Evolutionary conservation across 352 stramenopile species (phyloP), one percentile per base, ranked within the genome.

Genomic region (Phytopythium mirpurense): DNA sequence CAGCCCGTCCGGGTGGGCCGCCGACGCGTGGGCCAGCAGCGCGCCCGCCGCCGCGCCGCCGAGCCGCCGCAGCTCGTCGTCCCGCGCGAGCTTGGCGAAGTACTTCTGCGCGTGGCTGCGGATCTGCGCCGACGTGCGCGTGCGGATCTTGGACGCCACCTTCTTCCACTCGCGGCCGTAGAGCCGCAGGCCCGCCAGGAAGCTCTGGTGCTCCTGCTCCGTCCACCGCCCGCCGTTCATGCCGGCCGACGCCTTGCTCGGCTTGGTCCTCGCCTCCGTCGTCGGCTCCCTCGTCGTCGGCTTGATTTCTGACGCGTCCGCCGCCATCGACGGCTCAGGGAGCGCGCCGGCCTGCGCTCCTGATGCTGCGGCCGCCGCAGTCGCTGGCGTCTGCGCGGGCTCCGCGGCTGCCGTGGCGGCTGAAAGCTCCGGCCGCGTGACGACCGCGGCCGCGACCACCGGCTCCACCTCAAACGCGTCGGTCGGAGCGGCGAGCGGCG

Each of bases 111-210:
- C 82, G 54, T 93, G 82, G 48, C 78, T 93, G 18, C 82, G 80
- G 43, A 93, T 93, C 59, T 93, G 84, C 24, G 82, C 84, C 14
- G 84, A 91, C 40, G 82, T 92, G n/a, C 84, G 78, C 2, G 84
- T 93, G 65, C 90, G 90, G 56, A 94, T 93, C 64, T 90, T 92
- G 46, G 76, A 81, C n/a, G 84, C 84, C 16, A 94, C 82, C 72
- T 97, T 97, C 66, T 98, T 99, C 97, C 97, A 99, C 65, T 99
- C 92, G 40, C 96, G 95, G 7, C 96, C 96, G 62, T 98, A 98
- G 21, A 94, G 63, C 19, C 87, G 75, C 16, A 98, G 76, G 10
- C 95, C 96, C 24, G 81, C 73, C 21, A 98, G 78, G 63, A 99
- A 99, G 42, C 85, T 92, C 62, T 98, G 74, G 61, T 99, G 96